Conservation (phyloP, 305 asterid genomes). For the Euphrasia arctica region DNA sequence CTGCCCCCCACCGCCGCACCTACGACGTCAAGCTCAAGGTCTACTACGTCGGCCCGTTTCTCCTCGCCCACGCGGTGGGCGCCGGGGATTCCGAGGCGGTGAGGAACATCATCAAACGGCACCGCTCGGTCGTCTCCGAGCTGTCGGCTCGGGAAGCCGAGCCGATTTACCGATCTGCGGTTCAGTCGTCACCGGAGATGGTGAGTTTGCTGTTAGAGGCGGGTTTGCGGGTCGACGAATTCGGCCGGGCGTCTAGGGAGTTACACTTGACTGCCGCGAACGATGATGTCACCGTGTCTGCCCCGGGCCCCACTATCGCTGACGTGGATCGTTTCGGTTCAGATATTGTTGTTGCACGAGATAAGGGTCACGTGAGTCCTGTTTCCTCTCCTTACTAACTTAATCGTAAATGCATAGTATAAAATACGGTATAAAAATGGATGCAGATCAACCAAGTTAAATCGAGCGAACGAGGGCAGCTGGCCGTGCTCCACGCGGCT, state of each 20-base stretch:
- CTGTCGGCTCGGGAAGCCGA: constrained; percentile 51
- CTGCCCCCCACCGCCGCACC: constrained; percentile 38
- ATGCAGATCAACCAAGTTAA: constrained; percentile 45
- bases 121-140: constrained; percentile 45
- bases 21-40: constrained; percentile 76
- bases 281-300: constrained; percentile 42
- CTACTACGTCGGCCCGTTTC: constrained; percentile 64
- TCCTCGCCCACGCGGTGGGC: constrained; percentile 54
- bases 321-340: constrained; percentile 55
- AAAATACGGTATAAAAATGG: too few species aligned
- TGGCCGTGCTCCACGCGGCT: constrained; percentile 55
- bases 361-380: constrained; percentile 63
- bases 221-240: constrained; percentile 51
- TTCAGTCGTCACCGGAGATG: constrained; percentile 38
- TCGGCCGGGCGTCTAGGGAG: constrained; percentile 42
- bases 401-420: too few species aligned
- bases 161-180: constrained; percentile 46
- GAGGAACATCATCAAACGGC: constrained; percentile 55
- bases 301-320: constrained; percentile 62
- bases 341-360: constrained; percentile 58
- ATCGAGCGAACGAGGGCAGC: constrained; percentile 60
- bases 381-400: neutral
- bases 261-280: constrained; percentile 43
- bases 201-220: constrained; percentile 52
- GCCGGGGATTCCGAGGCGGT: constrained; percentile 56